Evolutionary conservation across 352 stramenopile genomes (phyloP), one percentile per base, ranked within the genome.

Genomic region (Phytophthora tentaculata): DNA sequence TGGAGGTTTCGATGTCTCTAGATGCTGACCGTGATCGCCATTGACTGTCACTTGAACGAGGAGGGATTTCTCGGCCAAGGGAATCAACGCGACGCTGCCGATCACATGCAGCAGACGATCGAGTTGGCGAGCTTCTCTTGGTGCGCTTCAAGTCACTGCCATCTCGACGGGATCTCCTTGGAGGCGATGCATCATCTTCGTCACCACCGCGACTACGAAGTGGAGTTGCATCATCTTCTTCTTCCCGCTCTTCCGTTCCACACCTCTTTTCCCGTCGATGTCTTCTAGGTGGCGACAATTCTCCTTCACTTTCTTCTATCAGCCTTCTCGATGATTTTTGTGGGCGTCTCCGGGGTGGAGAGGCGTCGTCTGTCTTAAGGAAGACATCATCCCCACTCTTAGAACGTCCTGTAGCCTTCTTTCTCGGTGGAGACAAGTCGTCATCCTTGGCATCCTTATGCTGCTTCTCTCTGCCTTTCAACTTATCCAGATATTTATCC

Each of bases 401-500:
- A 45, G 61, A 55, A 58, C 67, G 16, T 35, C 10, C 32, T 50
- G 7, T 23, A 16, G n/a, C 10, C 28, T 59, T 74, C 45, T 84
- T 88, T 14, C 83, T 67, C 19, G 81, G 81, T 6, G 83, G 81
- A 23, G 82, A 90, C 14, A 84, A 53, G 63, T 90, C 79, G 9
- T 35, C 62, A 13, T 79, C 67, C 6, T 71, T n/a, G 5, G 50
- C 16, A 0, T 60, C 29, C 12, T 76, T 67, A 22, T 67, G 61
- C 32, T 45, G 19, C 51, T 50, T 69, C 8, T 80, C 69, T 26
- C 72, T 74, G 4, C 67, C 67, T 4, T 76, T 59, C 17, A 90
- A 71, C 26, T 90, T 76, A 19, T 81, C 75, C 39, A 90, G 47
- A 50, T 84, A 92, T 41, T 85, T 80, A 20, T 92, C 73, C 0